phyloP scores from a whole-genome alignment of 2,329 filamentous ascomycete species.

The Ceratocystis papillata region DNA sequence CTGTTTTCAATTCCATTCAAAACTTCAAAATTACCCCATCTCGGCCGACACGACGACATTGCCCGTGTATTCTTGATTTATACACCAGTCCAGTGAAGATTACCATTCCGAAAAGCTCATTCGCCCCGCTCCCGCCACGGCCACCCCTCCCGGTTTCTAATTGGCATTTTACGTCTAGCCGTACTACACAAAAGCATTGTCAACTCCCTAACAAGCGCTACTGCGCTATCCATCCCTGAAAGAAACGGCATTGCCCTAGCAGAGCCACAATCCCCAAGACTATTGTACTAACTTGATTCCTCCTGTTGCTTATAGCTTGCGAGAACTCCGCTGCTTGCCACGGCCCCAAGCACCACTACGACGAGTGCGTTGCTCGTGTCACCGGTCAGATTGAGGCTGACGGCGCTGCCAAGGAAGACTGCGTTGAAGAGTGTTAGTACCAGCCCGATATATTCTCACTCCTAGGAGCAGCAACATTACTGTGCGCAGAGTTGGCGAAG shows the following conservation, averaged over 20 bases:
- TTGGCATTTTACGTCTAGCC: slow-evolving; percentile 3
- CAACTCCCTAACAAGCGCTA: not conserved
- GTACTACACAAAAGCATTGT: not conserved
- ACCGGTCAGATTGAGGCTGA: slow-evolving; percentile 54
- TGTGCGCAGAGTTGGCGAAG: not conserved
- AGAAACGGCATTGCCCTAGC: no score
- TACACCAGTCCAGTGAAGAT: not conserved
- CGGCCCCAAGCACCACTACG: slow-evolving; percentile 91
- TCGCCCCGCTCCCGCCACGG: not conserved
- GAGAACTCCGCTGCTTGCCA: slow-evolving; percentile 74
- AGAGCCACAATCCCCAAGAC: not conserved
- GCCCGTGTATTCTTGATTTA: not conserved
- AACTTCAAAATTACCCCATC: not conserved
- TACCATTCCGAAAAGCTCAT: not conserved
- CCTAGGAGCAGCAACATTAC: not conserved
- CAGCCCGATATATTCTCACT: not conserved
- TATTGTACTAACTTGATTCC: slow-evolving; percentile 10
- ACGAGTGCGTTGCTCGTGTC: slow-evolving; percentile 95
- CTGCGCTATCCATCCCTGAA: no score
- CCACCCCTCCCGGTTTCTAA: not conserved
- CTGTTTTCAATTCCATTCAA: not conserved
- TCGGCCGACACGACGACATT: not conserved
- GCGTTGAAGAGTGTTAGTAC: slow-evolving; percentile 94
- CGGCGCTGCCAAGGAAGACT: slow-evolving; percentile 76
- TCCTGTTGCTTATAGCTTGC: slow-evolving; percentile 72